These are phyloP conservation scores for Oryza brachyantha DNA, from an alignment of 176 grass and related monocot genomes.

Conservation along the genomic window DNA sequence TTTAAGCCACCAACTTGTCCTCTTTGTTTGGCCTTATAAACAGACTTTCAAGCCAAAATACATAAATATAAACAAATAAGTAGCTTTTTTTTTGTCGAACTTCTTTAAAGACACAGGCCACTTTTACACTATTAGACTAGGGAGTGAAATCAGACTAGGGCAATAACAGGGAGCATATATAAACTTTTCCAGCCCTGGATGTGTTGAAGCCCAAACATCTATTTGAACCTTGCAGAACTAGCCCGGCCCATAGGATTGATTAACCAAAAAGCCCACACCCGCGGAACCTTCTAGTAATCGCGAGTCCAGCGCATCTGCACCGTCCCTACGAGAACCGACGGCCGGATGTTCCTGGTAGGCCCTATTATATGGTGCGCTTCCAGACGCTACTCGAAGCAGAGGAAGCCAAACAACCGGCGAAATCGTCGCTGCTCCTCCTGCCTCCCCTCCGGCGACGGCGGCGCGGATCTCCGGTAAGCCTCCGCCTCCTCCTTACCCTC, in stretches of 20 bases:
- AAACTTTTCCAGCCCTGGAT: neutral
- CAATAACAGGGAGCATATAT: too few species aligned
- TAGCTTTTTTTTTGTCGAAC: too few species aligned
- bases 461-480: conserved; percentile 37
- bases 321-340: neutral
- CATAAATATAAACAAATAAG: too few species aligned
- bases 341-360: neutral
- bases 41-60: too few species aligned
- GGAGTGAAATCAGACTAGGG: too few species aligned
- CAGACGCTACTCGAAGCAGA: conserved; percentile 21
- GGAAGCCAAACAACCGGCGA: neutral
- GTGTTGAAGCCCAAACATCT: neutral
- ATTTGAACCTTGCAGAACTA: neutral
- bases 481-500: neutral
- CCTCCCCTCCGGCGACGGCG: conserved; percentile 34
- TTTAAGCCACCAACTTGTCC: too few species aligned
- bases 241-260: too few species aligned
- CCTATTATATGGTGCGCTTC: conserved; percentile 37
- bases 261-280: neutral
- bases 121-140: too few species aligned
- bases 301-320: neutral
- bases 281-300: conserved; percentile 37
- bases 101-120: too few species aligned
- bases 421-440: neutral
- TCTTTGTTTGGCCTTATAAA: too few species aligned